phyloP scores from a whole-genome alignment of 129 eudicot genomes.

The Centella asiatica region DNA sequence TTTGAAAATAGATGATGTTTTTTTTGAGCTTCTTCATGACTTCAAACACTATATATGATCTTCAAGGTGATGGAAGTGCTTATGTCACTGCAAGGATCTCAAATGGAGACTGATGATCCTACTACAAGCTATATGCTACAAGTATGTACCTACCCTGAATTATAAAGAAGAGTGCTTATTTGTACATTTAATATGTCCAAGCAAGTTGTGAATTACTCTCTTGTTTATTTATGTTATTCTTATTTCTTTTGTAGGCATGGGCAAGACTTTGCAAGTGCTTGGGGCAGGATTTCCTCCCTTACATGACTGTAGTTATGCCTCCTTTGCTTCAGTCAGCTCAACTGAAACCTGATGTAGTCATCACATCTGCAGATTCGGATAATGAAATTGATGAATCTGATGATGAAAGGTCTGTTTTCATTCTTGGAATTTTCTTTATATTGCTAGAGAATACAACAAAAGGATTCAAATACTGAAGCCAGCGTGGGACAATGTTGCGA shows the following conservation, averaged over 20 bases:
- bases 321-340: conserved; percentile 98
- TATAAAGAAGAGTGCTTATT: conserved; percentile 9
- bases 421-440: not conserved
- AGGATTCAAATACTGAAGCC: not conserved
- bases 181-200: not conserved
- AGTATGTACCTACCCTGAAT: conserved; percentile 31
- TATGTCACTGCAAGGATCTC: conserved; percentile 95
- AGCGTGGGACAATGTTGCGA: not conserved
- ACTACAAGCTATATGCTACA: conserved; percentile 99
- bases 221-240: too few species aligned
- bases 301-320: conserved; percentile 97
- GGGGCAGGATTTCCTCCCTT: conserved; percentile 98
- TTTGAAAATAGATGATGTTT: not conserved
- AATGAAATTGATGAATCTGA: conserved; percentile 91
- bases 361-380: conserved; percentile 95
- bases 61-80: conserved; percentile 97
- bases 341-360: conserved; percentile 94
- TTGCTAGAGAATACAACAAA: not conserved
- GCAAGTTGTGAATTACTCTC: not conserved
- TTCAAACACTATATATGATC: conserved; percentile 4
- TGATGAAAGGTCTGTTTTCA: conserved; percentile 68
- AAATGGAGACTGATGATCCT: conserved; percentile 97
- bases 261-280: conserved; percentile 99
- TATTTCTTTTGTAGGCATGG: conserved; percentile 64
- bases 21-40: not conserved